Base-by-base conservation (phyloP, 495 filamentous ascomycete species). In the Penicillium paxilli region DNA sequence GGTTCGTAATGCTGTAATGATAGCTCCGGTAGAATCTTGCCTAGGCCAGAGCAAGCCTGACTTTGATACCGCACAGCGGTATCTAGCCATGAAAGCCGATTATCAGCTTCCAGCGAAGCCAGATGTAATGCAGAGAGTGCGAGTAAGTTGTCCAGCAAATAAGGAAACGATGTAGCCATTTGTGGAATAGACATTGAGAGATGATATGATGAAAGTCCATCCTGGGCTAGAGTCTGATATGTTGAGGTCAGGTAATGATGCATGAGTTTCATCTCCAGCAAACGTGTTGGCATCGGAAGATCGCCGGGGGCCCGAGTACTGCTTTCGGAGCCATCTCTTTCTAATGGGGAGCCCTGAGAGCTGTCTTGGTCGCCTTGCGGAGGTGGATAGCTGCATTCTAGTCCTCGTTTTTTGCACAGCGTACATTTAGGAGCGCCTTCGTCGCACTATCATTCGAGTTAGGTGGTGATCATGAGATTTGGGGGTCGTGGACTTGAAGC, bases 41-140 rank as follows among this genome's bases (percentile, higher is more conserved):
- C 61, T 16, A 76, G 54, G 0, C 69, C 66, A 12, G 71, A 64
- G 24, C 70, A 71, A 1, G 73, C 64, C 12, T 66, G 64, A 28
- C 61, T 67, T 48, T 76, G 73, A 37, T 76, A 74, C 22, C 63
- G 58, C 22, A 71, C 57, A 0, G 69, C 73, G 14, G 62, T 47
- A 30, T 74, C 66, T 10, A 74, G 37, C 69, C 69, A 73, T 11
- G 35, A 33, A 3, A 57, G 57, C n/a, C 62, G 62, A 20, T 73
- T 63, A 17, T 63, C 58, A 9, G 52, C 17, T 32, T 74, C 69
- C 2, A 69, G n/a, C 32, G 70, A 68, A 3, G 71, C 70, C 23
- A 82, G 58, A 47, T 81, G 78, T 26, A 79, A 56, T 5, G 78
- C 73, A 5, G 77, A 70, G 6, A 81, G 49, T 1, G 78, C 77